A percentile compares a stretch with the other conserved stretches of the same genome.
Conservation (phyloP, 2,329 filamentous ascomycete species). For the Aspergillus fructus region DNA sequence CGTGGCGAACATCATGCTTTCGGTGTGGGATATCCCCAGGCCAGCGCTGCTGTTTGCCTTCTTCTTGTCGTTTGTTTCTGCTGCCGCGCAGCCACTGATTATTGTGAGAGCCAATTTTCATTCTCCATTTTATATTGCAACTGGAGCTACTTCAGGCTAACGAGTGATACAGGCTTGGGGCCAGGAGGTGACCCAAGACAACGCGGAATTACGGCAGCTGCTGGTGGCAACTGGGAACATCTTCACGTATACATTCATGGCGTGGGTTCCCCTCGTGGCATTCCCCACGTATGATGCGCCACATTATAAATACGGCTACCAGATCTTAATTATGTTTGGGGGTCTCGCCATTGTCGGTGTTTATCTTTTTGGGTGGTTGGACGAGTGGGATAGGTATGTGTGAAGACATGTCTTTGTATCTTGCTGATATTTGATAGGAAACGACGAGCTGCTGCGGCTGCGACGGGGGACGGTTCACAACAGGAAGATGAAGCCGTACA, state of each 20-base stretch:
- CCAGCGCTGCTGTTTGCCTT: not conserved
- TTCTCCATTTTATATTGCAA: too few species aligned
- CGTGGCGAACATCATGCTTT: not conserved
- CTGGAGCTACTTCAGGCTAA: too few species aligned
- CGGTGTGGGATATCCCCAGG: not conserved
- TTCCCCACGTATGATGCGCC: not conserved
- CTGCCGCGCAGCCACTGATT: not conserved
- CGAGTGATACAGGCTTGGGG: not conserved
- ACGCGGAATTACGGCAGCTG: not conserved
- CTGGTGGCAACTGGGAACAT: not conserved
- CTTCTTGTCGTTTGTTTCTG: not conserved
- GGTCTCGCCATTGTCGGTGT: not conserved
- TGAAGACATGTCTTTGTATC: too few species aligned
- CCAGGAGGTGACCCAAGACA: not conserved
- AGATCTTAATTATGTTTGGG: not conserved
- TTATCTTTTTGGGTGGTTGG: not conserved
- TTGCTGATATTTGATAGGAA: not conserved
- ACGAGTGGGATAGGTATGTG: not conserved
- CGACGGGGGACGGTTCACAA: too few species aligned
- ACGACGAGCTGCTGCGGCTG: not conserved
- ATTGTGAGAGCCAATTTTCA: not conserved
- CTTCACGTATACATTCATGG: not conserved
- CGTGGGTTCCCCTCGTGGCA: not conserved
- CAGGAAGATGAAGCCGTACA: not conserved
- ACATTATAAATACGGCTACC: not conserved